Evolutionary conservation across 73 alveolate species (phyloP).

Genomic region (Durusdinium trenchii): DNA sequence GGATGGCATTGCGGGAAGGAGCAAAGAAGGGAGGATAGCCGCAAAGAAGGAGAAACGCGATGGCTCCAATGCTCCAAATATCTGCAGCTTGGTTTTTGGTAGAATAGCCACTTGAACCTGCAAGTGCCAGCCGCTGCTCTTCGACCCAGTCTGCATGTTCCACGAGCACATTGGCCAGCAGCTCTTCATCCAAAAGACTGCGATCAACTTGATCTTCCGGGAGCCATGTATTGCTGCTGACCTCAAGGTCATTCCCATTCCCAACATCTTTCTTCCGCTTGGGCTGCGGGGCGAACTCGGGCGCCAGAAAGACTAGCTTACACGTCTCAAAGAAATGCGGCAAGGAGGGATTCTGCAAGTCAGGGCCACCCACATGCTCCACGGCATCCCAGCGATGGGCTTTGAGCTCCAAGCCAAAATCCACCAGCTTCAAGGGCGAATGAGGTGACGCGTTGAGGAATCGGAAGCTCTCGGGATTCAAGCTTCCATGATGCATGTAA

Average conservation of each 20-base stretch:
- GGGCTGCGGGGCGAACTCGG: constrained; percentile 91
- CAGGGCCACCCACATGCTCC: constrained; percentile 72
- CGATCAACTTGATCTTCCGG: constrained; percentile 19
- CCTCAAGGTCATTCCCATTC: background rate
- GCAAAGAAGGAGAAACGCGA: constrained; percentile 87
- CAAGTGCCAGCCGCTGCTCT: constrained; percentile 59
- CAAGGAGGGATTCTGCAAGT: constrained; percentile 69
- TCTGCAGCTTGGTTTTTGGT: constrained; percentile 91
- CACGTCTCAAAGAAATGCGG: constrained; percentile 91
- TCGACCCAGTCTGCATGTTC: constrained; percentile 93
- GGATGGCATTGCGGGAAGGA: constrained; percentile 88
- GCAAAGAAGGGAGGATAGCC: constrained; percentile 95
- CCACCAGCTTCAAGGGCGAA: constrained; percentile 92
- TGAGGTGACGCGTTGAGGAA: constrained; percentile 73
- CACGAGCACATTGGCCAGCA: constrained; percentile 41
- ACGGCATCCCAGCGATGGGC: constrained; percentile 93
- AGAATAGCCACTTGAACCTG: constrained; percentile 50
- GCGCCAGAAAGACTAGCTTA: constrained; percentile 90
- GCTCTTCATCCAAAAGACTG: constrained; percentile 63
- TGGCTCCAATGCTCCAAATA: constrained; percentile 93
- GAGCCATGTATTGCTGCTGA: background rate
- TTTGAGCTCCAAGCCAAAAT: constrained; percentile 91
- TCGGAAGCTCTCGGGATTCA: constrained; percentile 87
- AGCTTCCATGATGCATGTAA: constrained; percentile 79
- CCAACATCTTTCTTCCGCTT: constrained; percentile 49